These are phyloP conservation scores for Podospora anserina DNA, from an alignment of 495 filamentous ascomycete genomes.

Conservation along the genomic window DNA sequence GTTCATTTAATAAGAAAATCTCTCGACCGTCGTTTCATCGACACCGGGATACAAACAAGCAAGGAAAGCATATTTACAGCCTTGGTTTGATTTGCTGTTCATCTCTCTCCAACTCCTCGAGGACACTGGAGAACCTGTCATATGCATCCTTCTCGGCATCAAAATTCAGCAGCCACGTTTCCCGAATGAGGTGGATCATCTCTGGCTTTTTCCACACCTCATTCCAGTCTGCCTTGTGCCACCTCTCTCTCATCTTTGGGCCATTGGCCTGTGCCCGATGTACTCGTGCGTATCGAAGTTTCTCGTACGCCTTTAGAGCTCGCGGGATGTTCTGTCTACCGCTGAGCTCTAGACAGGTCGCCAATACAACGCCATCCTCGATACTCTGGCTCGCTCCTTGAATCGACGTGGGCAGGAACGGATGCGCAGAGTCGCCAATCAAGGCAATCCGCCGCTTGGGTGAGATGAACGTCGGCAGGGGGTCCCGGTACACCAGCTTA, in stretches of 20 bases:
- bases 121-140: conserved; percentile 17
- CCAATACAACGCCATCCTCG: conserved; percentile 67
- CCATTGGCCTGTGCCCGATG: conserved; percentile 57
- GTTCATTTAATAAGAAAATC: too few species aligned
- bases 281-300: conserved; percentile 53
- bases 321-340: conserved; percentile 40
- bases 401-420: conserved; percentile 68
- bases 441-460: conserved; percentile 56
- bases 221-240: conserved; percentile 60
- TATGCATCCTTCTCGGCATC: conserved; percentile 61
- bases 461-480: conserved; percentile 62
- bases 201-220: conserved; percentile 58
- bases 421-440: conserved; percentile 70
- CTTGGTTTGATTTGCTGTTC: neutral
- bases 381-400: conserved; percentile 69
- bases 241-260: conserved; percentile 55
- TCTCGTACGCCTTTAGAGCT: conserved; percentile 47
- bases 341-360: conserved; percentile 54
- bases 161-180: conserved; percentile 59
- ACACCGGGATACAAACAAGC: neutral
- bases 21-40: too few species aligned
- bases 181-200: conserved; percentile 52
- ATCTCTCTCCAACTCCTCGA: conserved; percentile 12
- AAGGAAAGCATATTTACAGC: neutral
- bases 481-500: conserved; percentile 70